Conservation (phyloP, 2,329 filamentous ascomycete species). For the Ophiocordyceps sinensis region DNA sequence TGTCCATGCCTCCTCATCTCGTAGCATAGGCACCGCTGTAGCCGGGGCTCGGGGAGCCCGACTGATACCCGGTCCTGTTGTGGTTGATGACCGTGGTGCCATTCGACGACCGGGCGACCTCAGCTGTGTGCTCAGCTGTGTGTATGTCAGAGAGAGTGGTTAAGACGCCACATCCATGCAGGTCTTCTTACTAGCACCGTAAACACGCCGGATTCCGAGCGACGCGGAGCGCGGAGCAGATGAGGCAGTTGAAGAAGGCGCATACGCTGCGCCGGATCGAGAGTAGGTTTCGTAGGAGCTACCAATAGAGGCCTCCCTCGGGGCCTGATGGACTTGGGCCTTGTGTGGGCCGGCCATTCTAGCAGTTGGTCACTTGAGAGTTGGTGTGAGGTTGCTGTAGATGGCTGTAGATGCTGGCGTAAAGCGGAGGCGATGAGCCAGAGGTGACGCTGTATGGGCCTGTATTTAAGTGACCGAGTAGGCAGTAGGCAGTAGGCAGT, state of each 20-base stretch:
- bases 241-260: constrained; percentile 2
- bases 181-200: constrained; percentile 15
- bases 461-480: neutral
- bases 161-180: neutral
- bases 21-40: constrained; percentile 11
- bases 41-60: constrained; percentile 13
- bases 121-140: constrained; percentile 12
- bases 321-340: constrained; percentile 19
- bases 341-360: constrained; percentile 12
- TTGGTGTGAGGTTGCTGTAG: neutral
- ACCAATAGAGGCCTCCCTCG: constrained; percentile 12
- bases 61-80: constrained; percentile 15
- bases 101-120: constrained; percentile 9
- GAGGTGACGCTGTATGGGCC: neutral
- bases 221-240: constrained; percentile 14
- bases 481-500: neutral
- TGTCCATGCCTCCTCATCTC: neutral
- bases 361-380: neutral
- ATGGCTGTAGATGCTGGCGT: neutral
- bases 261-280: constrained; percentile 8
- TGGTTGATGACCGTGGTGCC: constrained; percentile 18
- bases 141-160: neutral
- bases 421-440: neutral
- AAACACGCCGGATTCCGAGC: constrained; percentile 15
- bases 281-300: constrained; percentile 10